phyloP scores from a whole-genome alignment of 2,329 filamentous ascomycete species.

The Fusarium setosum region DNA sequence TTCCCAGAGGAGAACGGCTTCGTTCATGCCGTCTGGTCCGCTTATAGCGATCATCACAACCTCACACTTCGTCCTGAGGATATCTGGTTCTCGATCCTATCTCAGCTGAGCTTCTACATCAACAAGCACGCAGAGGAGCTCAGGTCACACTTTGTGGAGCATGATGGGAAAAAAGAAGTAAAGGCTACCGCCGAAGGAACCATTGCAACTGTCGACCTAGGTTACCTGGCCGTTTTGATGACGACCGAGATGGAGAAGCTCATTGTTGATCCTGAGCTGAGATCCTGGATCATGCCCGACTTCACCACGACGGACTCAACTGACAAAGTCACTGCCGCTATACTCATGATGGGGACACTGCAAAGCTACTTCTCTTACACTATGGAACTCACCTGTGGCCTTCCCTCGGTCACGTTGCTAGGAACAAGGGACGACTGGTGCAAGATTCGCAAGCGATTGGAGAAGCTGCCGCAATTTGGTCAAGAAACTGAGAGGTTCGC shows the following conservation, averaged over 20 bases:
- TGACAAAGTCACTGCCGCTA: conserved; percentile 55
- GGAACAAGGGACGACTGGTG: conserved; percentile 60
- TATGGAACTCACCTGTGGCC: conserved; percentile 54
- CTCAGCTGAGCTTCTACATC: conserved; percentile 59
- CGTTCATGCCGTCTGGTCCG: conserved; percentile 50
- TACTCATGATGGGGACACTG: conserved; percentile 64
- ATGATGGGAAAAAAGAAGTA: conserved; percentile 9
- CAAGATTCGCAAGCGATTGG: conserved; percentile 46
- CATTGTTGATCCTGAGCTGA: neutral
- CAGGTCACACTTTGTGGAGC: conserved; percentile 33
- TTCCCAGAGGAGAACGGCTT: conserved; percentile 49
- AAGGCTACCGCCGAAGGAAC: neutral
- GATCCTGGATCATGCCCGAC: conserved; percentile 54
- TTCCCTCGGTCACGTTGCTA: conserved; percentile 63
- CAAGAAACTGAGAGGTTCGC: conserved; percentile 48
- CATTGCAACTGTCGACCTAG: neutral
- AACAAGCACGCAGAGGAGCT: conserved; percentile 59
- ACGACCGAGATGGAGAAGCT: neutral
- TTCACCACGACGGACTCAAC: conserved; percentile 62
- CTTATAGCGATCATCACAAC: conserved; percentile 58
- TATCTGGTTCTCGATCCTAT: conserved; percentile 63
- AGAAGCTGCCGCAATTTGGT: conserved; percentile 50
- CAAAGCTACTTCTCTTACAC: conserved; percentile 58
- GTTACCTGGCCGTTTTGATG: neutral
- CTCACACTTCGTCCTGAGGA: conserved; percentile 63